Evolutionary conservation across 2,329 filamentous ascomycete genomes (phyloP).

Genomic region (Trichoderma semiorbis): DNA sequence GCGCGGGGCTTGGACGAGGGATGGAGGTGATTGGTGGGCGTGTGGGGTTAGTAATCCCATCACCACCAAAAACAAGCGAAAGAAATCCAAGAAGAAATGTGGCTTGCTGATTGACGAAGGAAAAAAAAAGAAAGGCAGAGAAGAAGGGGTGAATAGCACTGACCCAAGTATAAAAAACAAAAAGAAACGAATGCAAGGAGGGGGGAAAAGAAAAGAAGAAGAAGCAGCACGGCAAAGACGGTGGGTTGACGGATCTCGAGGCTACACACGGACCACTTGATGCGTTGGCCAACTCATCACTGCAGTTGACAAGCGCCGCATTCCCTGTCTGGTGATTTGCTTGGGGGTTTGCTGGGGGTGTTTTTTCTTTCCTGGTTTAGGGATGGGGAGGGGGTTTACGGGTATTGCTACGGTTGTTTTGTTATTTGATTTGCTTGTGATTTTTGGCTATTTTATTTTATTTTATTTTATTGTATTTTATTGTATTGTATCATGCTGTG

Average conservation of each 20-base stretch:
- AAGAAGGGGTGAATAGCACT: background rate
- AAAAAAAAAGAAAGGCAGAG: background rate
- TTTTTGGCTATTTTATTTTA: background rate
- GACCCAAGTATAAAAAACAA: background rate
- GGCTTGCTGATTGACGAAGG: background rate
- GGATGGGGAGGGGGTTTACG: background rate
- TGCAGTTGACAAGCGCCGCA: conserved; percentile 39
- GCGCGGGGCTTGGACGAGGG: conserved; percentile 4
- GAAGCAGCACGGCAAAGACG: background rate
- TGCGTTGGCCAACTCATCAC: conserved; percentile 42
- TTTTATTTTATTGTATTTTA: background rate
- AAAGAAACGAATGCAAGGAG: background rate
- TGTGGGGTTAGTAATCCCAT: background rate
- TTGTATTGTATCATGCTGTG: background rate
- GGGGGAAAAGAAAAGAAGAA: background rate
- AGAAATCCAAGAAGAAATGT: background rate
- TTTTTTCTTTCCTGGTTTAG: background rate
- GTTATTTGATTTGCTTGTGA: background rate
- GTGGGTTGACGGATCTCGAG: conserved; percentile 24
- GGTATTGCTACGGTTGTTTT: background rate
- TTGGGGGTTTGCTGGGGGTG: background rate
- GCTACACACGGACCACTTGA: conserved; percentile 42
- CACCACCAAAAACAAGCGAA: background rate
- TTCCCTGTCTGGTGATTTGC: conserved; percentile 24
- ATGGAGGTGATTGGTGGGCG: background rate